These are phyloP conservation scores for Kuraishia ogatae DNA, from an alignment of 805 yeast genomes.

Conservation along the genomic window DNA sequence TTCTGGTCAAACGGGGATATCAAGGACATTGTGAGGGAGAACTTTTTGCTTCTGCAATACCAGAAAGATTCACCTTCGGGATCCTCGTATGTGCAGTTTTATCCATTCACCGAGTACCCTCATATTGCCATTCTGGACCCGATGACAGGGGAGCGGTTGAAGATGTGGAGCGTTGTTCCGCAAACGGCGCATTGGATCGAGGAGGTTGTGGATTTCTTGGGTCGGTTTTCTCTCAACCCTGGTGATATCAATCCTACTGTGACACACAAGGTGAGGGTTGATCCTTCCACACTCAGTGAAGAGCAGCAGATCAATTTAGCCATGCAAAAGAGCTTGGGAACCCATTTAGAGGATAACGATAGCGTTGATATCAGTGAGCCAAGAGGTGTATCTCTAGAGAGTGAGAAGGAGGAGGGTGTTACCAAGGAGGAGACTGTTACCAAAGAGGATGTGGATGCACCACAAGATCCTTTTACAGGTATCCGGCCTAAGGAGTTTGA, in stretches of 20 bases:
- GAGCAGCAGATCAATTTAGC: constrained; percentile 81
- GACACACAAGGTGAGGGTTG: constrained; percentile 47
- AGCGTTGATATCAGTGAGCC: constrained; percentile 22
- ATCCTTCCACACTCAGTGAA: constrained; percentile 62
- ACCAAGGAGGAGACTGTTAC: background rate
- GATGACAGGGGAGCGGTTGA: constrained; percentile 85
- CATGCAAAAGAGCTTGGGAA: constrained; percentile 52
- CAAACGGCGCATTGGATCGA: constrained; percentile 48
- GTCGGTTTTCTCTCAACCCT: constrained; percentile 55
- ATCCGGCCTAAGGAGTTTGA: constrained; percentile 43
- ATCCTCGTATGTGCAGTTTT: constrained; percentile 58
- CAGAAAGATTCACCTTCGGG: constrained; percentile 75
- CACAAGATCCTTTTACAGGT: background rate
- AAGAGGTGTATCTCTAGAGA: constrained; percentile 8
- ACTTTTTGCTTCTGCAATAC: constrained; percentile 82
- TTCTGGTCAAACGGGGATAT: constrained; percentile 73
- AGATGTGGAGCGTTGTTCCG: constrained; percentile 70
- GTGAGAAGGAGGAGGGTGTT: constrained; percentile 9
- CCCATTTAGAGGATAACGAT: constrained; percentile 19
- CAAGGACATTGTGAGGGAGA: constrained; percentile 52
- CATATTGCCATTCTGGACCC: constrained; percentile 93
- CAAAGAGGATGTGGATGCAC: background rate
- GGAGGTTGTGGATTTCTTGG: constrained; percentile 64
- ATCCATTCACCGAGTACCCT: constrained; percentile 65
- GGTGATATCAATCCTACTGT: constrained; percentile 58